Evolutionary conservation across 805 yeast genomes (phyloP), one percentile per base, ranked within the genome.

Genomic region (Limtongia smithiae): DNA sequence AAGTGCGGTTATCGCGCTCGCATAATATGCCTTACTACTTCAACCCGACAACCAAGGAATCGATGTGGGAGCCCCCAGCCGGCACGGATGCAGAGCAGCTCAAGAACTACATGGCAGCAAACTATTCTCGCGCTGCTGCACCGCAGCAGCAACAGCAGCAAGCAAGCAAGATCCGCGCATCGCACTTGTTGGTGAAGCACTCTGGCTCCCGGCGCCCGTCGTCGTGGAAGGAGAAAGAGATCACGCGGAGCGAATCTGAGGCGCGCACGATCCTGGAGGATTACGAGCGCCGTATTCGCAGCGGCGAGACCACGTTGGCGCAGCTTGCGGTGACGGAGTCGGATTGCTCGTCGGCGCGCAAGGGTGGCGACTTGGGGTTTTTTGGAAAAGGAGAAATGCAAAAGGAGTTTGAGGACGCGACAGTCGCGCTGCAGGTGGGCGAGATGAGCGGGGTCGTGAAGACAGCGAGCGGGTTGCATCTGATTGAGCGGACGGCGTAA

Each of bases 361-460:
- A 85, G 62, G 88, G 89, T 18, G 98, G 98, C 39, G 98, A 93
- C 66, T 73, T 93, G 60, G 97, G 98, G 0, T 80, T 71, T 63
- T 93, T 93, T 64, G 87, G 85, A 21, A 80, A 76, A 53, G 96
- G 96, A 34, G 89, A 83, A 60, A 93, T 93, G 98, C 97, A 93
- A 68, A 96, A 96, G 31, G 71, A 83, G 50, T 93, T 93, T 63
- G 98, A 93, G 68, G 81, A 81, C 51, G 95, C 93, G 1, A 82
- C 96, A 1, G 91, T 85, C 65, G 81, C 70, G 3, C 71, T 93
- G 57, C 79, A 85, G 57, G 82, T 88, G 18, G 96, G 96, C 18
- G 93, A 90, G 64, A 66, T 85, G 38, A 83, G 93, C 62, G 85
- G 79, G 37, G 78, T 89, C 24, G 85, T 93, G 14, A 97, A 89